Evolutionary conservation across 495 filamentous ascomycete species (phyloP).

Genomic region (Neurospora tetraspora): DNA sequence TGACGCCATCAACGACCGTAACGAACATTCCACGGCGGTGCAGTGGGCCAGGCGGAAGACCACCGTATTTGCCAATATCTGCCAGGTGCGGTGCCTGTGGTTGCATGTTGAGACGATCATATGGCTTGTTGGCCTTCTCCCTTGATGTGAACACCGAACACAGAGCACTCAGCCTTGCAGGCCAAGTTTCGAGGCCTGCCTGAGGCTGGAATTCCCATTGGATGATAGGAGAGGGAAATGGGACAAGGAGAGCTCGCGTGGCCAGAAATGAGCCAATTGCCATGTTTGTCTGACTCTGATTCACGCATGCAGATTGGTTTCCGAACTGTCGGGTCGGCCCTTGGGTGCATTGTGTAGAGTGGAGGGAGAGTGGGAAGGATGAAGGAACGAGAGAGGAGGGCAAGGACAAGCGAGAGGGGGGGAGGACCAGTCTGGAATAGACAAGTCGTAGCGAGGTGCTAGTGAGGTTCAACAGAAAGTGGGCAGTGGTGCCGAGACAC

Average conservation of each 20-base stretch:
- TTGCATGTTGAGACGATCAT: neutral
- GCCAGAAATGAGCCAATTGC: neutral
- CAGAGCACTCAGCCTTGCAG: neutral
- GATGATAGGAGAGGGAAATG: neutral
- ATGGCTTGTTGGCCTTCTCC: neutral
- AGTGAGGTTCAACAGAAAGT: neutral
- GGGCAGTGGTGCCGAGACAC: neutral
- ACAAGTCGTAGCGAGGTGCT: neutral
- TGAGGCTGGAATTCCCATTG: neutral
- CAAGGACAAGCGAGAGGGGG: neutral
- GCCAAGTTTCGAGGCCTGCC: neutral
- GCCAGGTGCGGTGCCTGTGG: neutral
- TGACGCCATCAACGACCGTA: neutral
- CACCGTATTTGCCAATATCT: neutral
- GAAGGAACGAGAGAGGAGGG: neutral
- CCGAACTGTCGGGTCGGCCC: constrained; percentile 2
- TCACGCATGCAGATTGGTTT: constrained; percentile 2
- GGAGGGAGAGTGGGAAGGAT: neutral
- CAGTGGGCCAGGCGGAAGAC: neutral
- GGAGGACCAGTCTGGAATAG: neutral
- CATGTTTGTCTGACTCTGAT: neutral
- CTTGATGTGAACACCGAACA: neutral
- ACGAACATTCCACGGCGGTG: neutral
- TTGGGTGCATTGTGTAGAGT: neutral
- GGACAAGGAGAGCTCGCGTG: neutral